phyloP scores from a whole-genome alignment of 1,284 basidiomycete genomes.

The Amylostereum areolatum region DNA sequence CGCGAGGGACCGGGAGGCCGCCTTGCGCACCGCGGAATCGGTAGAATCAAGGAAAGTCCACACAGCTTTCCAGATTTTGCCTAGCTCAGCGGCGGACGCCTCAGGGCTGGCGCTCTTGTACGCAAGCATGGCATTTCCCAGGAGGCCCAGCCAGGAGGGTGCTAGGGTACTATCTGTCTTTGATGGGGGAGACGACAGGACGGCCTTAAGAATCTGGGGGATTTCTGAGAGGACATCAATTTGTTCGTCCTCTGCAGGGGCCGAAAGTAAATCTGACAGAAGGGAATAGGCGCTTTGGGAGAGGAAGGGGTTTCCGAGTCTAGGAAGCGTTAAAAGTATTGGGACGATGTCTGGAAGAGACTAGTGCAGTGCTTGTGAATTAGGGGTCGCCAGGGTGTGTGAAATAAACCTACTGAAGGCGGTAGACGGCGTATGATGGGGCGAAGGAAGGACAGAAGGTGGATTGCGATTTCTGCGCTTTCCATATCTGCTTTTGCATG shows the following conservation, averaged over 20 bases:
- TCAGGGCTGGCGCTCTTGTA: slow-evolving; percentile 44
- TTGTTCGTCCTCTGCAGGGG: slow-evolving; percentile 42
- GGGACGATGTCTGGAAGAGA: slow-evolving; percentile 64
- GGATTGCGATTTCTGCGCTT: slow-evolving; percentile 72
- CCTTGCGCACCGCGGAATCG: slow-evolving; percentile 50
- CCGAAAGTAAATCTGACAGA: slow-evolving; percentile 68
- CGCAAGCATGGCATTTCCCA: slow-evolving; percentile 65
- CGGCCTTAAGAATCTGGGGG: slow-evolving; percentile 64
- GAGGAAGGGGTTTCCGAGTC: slow-evolving; percentile 79
- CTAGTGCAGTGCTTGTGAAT: slow-evolving; percentile 32
- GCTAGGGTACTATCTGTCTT: slow-evolving; percentile 56
- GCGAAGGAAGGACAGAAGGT: slow-evolving; percentile 72
- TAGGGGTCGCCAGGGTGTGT: slow-evolving; percentile 11
- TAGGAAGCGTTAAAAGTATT: slow-evolving; percentile 72
- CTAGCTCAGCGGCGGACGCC: slow-evolving; percentile 47
- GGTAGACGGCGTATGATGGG: slow-evolving; percentile 61
- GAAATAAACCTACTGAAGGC: slow-evolving; percentile 45
- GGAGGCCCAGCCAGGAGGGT: slow-evolving; percentile 69
- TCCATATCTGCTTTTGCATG: slow-evolving; percentile 57
- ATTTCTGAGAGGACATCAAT: slow-evolving; percentile 41
- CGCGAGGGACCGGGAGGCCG: slow-evolving; percentile 60
- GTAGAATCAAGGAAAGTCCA: slow-evolving; percentile 72
- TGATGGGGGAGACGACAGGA: slow-evolving; percentile 70
- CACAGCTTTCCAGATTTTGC: slow-evolving; percentile 69
- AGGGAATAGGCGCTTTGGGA: slow-evolving; percentile 80